These are phyloP conservation scores for Nyssa sinensis DNA, from an alignment of 148 eudicot species.

Conservation along the genomic window DNA sequence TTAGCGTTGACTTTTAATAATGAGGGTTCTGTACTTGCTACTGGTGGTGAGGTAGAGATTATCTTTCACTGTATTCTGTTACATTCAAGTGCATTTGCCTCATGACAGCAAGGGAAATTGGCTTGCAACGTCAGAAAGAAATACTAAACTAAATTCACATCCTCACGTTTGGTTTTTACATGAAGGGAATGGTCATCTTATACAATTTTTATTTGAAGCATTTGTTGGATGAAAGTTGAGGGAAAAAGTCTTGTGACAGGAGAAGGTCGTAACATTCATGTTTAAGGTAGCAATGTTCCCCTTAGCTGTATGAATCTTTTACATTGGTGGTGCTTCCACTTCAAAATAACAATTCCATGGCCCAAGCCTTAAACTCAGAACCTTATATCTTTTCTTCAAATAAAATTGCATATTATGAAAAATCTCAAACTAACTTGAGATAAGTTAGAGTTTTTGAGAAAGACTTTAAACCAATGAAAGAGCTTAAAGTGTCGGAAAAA, in stretches of 20 bases:
- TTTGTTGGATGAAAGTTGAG: neutral
- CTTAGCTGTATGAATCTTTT: too few relatives aligned
- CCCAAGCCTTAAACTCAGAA: too few relatives aligned
- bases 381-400: too few relatives aligned
- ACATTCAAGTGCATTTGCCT: constrained; percentile 1
- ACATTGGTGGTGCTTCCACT: too few relatives aligned
- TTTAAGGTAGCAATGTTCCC: neutral
- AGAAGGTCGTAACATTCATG: neutral
- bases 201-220: neutral
- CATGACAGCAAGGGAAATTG: constrained; percentile 3
- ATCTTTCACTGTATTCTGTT: constrained; percentile 9
- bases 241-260: neutral
- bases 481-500: too few relatives aligned
- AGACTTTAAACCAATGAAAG: too few relatives aligned
- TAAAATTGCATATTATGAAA: too few relatives aligned
- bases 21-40: constrained; percentile 75
- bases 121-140: neutral
- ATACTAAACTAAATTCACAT: neutral
- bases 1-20: constrained; percentile 60
- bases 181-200: neutral
- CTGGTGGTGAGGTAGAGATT: constrained; percentile 77
- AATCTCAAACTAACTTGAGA: too few relatives aligned
- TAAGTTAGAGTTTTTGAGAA: too few relatives aligned
- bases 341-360: too few relatives aligned
- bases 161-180: neutral